A percentile compares a stretch with the other conserved stretches of the same genome.
These are phyloP conservation scores for Petasospora rhodanensis DNA, from an alignment of 1,139 yeast genomes.

Conservation along the genomic window DNA sequence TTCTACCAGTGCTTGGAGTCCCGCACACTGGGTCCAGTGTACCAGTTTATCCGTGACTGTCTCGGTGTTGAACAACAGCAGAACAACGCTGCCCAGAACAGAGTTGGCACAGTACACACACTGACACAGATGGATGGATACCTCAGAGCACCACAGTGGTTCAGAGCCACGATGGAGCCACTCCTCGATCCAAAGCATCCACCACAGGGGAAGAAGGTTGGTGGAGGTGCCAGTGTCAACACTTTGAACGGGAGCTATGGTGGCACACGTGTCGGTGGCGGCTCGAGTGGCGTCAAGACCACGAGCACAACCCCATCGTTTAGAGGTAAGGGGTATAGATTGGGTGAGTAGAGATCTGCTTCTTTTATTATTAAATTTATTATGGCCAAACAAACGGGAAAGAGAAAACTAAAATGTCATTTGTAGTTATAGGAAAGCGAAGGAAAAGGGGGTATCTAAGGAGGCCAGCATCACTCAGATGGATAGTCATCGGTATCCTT, in stretches of 20 bases:
- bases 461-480: no score
- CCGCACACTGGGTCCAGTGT: slow-evolving; percentile 45
- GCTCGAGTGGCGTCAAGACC: no score
- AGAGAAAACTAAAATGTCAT: no score
- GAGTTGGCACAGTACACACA: slow-evolving; percentile 33
- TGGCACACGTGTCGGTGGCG: no score
- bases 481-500: background rate
- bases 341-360: slow-evolving; percentile 14
- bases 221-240: background rate
- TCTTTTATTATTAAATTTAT: background rate
- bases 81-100: slow-evolving; percentile 16
- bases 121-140: slow-evolving; percentile 29
- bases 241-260: no score
- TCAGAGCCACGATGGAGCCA: slow-evolving; percentile 5
- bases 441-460: no score
- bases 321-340: slow-evolving; percentile 26
- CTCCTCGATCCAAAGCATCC: no score
- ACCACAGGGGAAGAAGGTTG: background rate
- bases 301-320: no score
- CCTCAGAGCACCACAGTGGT: slow-evolving; percentile 33
- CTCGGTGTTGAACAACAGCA: slow-evolving; percentile 24
- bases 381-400: no score
- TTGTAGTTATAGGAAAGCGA: no score
- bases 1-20: slow-evolving; percentile 58
- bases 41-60: slow-evolving; percentile 25